Conservation (phyloP, 2,329 filamentous ascomycete species). For the Colletotrichum sp. region DNA sequence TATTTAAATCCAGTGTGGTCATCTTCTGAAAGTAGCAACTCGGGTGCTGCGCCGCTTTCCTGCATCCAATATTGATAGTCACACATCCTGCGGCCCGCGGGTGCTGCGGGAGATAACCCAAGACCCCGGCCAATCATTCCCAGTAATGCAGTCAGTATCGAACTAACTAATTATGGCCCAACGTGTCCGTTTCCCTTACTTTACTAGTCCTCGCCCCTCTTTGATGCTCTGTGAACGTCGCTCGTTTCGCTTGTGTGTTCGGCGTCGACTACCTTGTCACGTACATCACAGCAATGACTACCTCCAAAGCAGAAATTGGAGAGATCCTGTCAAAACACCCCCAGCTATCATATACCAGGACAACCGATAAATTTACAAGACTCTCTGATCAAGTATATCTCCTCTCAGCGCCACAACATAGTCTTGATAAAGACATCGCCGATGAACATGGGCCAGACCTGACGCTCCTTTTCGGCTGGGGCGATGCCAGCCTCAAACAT, state of each 20-base stretch:
- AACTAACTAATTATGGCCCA: neutral
- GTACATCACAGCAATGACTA: neutral
- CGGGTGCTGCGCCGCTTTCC: neutral
- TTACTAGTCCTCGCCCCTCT: neutral
- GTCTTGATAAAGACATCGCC: neutral
- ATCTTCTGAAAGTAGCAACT: neutral
- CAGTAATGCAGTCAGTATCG: neutral
- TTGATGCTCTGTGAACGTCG: neutral
- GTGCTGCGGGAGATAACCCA: neutral
- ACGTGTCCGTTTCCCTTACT: neutral
- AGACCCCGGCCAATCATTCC: neutral
- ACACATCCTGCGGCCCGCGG: neutral
- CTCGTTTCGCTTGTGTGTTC: neutral
- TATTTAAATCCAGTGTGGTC: neutral
- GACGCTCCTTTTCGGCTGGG: slow-evolving; percentile 62
- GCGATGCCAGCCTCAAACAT: slow-evolving; percentile 59
- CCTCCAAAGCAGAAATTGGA: neutral
- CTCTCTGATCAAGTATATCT: neutral
- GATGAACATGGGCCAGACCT: slow-evolving; percentile 38
- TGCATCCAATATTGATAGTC: neutral
- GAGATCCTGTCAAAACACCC: neutral
- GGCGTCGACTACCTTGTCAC: neutral
- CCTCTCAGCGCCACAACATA: neutral
- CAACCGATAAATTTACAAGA: neutral
- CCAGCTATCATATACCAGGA: neutral